A percentile compares a stretch with the other conserved stretches of the same genome.
Conservation (phyloP, 2,329 filamentous ascomycete species). For the Arthrobotrys pseudoclavata region DNA sequence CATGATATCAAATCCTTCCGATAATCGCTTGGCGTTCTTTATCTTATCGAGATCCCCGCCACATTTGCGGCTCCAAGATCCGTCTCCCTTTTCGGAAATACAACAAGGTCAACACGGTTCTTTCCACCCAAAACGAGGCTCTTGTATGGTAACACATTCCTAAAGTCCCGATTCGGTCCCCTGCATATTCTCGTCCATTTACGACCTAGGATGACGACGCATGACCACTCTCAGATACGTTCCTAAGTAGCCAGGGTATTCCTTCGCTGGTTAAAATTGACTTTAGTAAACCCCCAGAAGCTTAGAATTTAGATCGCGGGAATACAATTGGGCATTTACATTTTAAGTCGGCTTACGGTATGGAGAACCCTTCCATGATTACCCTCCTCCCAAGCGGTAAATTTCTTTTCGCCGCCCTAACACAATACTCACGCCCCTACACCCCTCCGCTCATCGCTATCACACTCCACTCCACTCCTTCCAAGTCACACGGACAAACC, state of each 20-base stretch:
- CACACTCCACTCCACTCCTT: constrained; percentile 4
- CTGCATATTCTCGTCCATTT: not conserved
- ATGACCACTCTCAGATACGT: no score
- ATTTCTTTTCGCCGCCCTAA: constrained; percentile 10
- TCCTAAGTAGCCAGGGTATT: no score
- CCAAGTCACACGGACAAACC: constrained; percentile 34
- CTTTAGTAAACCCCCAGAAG: no score
- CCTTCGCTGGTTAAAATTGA: no score
- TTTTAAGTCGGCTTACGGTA: no score
- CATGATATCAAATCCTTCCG: constrained; percentile 1
- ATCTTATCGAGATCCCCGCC: constrained; percentile 50
- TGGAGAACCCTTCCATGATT: no score
- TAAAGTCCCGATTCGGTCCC: not conserved
- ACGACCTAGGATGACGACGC: not conserved
- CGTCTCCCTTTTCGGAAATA: constrained; percentile 2
- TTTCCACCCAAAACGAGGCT: no score
- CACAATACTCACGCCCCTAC: constrained; percentile 38
- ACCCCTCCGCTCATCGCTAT: constrained; percentile 17
- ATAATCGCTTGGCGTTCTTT: constrained; percentile 10
- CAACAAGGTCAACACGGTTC: constrained; percentile 36
- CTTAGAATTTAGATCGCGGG: no score
- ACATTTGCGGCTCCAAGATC: constrained; percentile 14
- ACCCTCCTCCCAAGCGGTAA: constrained; percentile 17
- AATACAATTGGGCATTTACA: no score
- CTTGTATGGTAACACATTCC: constrained; percentile 2